Percentiles rank a stretch among this genome's conserved stretches.
phyloP scores from a whole-genome alignment of 768 basidiomycete species.

The Cantharellus anzutake region DNA sequence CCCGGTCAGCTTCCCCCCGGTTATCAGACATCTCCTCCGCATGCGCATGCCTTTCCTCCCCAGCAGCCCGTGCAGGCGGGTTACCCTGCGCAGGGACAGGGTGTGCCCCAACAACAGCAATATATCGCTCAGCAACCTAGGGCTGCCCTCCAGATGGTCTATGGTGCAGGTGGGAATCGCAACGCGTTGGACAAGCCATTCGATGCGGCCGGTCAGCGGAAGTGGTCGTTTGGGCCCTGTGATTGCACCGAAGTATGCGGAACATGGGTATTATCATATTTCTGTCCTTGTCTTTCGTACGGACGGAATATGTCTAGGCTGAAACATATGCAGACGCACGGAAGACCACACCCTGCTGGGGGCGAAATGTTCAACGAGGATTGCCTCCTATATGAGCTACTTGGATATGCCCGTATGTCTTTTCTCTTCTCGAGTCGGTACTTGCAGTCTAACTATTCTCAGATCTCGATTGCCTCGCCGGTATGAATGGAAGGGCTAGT shows the following conservation, averaged over 20 bases:
- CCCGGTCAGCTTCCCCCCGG: no score
- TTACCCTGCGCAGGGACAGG: no score
- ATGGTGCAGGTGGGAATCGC: slow-evolving; percentile 11
- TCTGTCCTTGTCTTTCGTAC: slow-evolving; percentile 26
- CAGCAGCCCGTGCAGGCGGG: no score
- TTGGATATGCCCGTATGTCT: background rate
- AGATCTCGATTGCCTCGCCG: slow-evolving; percentile 9
- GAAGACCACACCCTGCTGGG: slow-evolving; percentile 21
- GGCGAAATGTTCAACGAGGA: slow-evolving; percentile 13
- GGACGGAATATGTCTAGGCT: slow-evolving; percentile 23
- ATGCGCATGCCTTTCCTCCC: no score
- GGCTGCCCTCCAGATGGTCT: slow-evolving; percentile 7
- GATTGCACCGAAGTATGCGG: slow-evolving; percentile 12
- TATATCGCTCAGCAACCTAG: slow-evolving; percentile 6
- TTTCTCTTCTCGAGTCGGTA: slow-evolving; percentile 11
- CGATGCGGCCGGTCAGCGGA: slow-evolving; percentile 17
- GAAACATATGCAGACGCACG: slow-evolving; percentile 21
- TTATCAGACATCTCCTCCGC: no score
- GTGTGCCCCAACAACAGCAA: no score
- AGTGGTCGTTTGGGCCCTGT: slow-evolving; percentile 15
- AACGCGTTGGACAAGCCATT: slow-evolving; percentile 15
- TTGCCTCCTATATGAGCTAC: background rate
- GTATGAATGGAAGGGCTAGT: background rate
- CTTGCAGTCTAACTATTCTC: slow-evolving; percentile 7
- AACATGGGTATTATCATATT: slow-evolving; percentile 20